Conservation (phyloP, 2,329 filamentous ascomycete species). For the Scedosporium dehoogii region DNA sequence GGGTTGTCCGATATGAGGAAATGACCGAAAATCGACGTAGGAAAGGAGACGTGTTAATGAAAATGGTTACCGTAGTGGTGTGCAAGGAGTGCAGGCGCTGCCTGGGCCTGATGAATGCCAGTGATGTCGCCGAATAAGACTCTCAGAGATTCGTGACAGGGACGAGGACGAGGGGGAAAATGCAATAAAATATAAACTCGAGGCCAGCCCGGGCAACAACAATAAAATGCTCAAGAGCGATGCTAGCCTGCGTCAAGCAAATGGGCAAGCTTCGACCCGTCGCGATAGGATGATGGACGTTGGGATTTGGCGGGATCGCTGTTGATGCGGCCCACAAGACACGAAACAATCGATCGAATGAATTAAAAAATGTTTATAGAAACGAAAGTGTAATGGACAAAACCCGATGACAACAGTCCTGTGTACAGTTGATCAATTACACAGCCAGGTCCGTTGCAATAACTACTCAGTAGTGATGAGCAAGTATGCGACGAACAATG, state of each 20-base stretch:
- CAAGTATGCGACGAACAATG: slow-evolving; percentile 18
- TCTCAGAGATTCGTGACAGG: neutral
- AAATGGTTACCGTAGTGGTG: neutral
- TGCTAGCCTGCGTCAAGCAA: slow-evolving; percentile 15
- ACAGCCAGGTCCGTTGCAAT: slow-evolving; percentile 18
- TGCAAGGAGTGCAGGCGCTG: slow-evolving; percentile 1
- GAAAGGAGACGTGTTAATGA: neutral
- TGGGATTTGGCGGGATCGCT: slow-evolving; percentile 15
- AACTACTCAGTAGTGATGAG: slow-evolving; percentile 12
- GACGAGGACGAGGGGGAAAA: slow-evolving; percentile 2
- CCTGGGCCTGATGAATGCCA: slow-evolving; percentile 2
- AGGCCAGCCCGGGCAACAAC: slow-evolving; percentile 12
- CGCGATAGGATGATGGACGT: slow-evolving; percentile 11
- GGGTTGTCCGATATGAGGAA: too few relatives aligned
- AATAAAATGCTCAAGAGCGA: slow-evolving; percentile 9
- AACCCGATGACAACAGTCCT: slow-evolving; percentile 18
- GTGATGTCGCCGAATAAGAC: neutral
- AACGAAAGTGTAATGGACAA: slow-evolving; percentile 24
- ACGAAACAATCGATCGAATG: slow-evolving; percentile 24
- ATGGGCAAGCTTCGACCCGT: slow-evolving; percentile 5
- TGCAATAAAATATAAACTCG: slow-evolving; percentile 5
- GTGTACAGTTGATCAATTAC: slow-evolving; percentile 9
- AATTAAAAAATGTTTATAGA: slow-evolving; percentile 30
- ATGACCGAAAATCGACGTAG: neutral
- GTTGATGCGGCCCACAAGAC: slow-evolving; percentile 4